Evolutionary conservation across 306 rosid species (phyloP), one percentile per base, ranked within the genome.

Genomic region (Dicorynia guianensis): DNA sequence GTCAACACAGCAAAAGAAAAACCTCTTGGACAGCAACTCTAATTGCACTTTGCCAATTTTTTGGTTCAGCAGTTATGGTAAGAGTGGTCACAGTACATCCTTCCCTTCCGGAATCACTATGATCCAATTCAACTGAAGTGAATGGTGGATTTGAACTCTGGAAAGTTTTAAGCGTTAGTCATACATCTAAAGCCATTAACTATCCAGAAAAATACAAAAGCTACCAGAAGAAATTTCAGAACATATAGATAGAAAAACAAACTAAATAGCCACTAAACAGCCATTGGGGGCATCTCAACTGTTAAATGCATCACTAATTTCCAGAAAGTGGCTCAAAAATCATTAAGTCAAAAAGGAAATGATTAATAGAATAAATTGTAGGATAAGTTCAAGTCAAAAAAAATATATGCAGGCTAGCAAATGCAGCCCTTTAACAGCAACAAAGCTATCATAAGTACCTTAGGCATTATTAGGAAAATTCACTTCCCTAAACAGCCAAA

Each of bases 121-220:
- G 99, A 72, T 95, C 99, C 87, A 95, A 85, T 83, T 95, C 97
- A 76, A 95, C 89, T 72, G 99, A 90, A 55, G 99, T 92, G 85
- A 95, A 95, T 12, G 99, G 99, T 53, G 99, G 99, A 82, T 95
- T 92, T 75, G 97, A 95, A 86, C 99, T 92, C 99, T 95, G 92
- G 38, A 84, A 87, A 65, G 77, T 81, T 14, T 49, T 40, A 69
- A 7, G 49, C 50, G 55, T 79, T 68, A 78, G 77, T 71, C 53
- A 70, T 54, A 79, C 67, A 72, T 79, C 76, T 48, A 43, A 69
- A 76, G 61, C 35, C 50, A 65, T 9, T 11, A 76, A 66, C 44
- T 55, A 33, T 66, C 47, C 57, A 57, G 47, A 39, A 63, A 65
- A 82, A 57, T 15, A 75, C 40, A 34, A 36, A 50, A 79, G 15